A percentile compares a stretch with the other conserved stretches of the same genome.
Conservation (phyloP, 176 grass and related monocot species). For the barley (Hordeum vulgare) region MorexV3_pseudomolecules_assembly NC_058522.1:49266993-49267492, state of each 20-base stretch:
- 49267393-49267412: too few relatives aligned
- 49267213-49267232: too few relatives aligned
- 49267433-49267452: too few relatives aligned
- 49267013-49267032: constrained; percentile 66
- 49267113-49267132: constrained; percentile 38
- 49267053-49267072: constrained; percentile 17
- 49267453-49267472: too few relatives aligned
- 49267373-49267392: too few relatives aligned
- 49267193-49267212: not conserved
- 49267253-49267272: too few relatives aligned
- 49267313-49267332: not conserved
- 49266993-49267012: constrained; percentile 47
- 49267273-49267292: not conserved
- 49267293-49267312: not conserved
- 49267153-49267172: not conserved
- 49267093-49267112: constrained; percentile 93
- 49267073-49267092: constrained; percentile 38
- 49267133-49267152: not conserved
- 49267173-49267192: not conserved
- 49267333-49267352: not conserved
- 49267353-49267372: too few relatives aligned
- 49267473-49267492: too few relatives aligned
- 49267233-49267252: too few relatives aligned
- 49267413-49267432: too few relatives aligned
- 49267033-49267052: constrained; percentile 50